Percentiles rank a stretch among this genome's conserved stretches.
phyloP scores from a whole-genome alignment of 768 basidiomycete genomes.

The Mycena chlorophos region DNA sequence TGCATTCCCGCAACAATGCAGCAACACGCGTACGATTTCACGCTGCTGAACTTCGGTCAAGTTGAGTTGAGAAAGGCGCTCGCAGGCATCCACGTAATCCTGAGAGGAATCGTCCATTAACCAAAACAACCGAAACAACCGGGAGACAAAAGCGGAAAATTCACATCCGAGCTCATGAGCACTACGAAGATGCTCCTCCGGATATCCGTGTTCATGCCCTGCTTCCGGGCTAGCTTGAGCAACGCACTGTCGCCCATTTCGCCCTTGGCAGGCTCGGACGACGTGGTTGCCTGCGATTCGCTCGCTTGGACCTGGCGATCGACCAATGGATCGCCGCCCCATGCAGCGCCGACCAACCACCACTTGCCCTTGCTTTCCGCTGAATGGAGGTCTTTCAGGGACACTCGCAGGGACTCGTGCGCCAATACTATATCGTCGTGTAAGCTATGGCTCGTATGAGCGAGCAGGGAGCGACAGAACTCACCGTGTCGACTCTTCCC shows the following conservation, averaged over 20 bases:
- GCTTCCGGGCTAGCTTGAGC: conserved; percentile 81
- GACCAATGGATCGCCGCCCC: conserved; percentile 87
- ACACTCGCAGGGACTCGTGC: conserved; percentile 84
- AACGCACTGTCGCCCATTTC: conserved; percentile 45
- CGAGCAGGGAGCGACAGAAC: conserved; percentile 15
- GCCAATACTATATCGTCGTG: conserved; percentile 58
- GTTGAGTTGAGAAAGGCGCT: conserved; percentile 80
- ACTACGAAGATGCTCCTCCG: conserved; percentile 89
- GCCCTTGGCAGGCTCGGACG: conserved; percentile 28
- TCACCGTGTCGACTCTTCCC: conserved; percentile 75
- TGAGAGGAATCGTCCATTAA: conserved; percentile 30
- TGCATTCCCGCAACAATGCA: conserved; percentile 93
- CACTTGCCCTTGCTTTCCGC: conserved; percentile 91
- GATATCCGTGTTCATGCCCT: conserved; percentile 99
- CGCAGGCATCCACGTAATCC: conserved; percentile 97
- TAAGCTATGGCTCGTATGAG: not conserved
- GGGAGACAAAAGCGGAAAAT: conserved; percentile 26
- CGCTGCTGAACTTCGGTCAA: conserved; percentile 89
- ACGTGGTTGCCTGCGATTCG: conserved; percentile 25
- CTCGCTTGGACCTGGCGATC: conserved; percentile 56
- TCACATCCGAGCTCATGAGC: conserved; percentile 92
- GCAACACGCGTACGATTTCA: conserved; percentile 87
- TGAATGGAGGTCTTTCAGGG: conserved; percentile 79
- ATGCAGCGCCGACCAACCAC: conserved; percentile 98
- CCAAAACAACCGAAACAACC: not conserved